Percentiles rank a stretch among this genome's conserved stretches.
These are phyloP conservation scores for Talaromyces verruculosus DNA, from an alignment of 2,329 filamentous ascomycete species.

Conservation along the genomic window DNA sequence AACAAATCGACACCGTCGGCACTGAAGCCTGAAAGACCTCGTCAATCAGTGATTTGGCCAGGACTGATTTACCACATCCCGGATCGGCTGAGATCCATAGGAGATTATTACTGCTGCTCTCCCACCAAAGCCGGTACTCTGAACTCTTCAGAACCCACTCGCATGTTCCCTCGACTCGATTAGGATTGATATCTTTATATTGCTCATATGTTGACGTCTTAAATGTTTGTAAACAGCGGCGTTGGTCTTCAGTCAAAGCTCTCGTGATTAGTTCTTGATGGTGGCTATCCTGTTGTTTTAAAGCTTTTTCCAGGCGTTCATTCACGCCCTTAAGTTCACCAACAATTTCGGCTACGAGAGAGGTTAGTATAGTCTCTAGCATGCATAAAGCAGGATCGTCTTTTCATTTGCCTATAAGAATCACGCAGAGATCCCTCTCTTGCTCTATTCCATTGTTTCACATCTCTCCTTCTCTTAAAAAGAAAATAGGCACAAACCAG, in stretches of 20 bases:
- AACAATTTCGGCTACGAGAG: no score
- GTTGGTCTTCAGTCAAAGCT: neutral
- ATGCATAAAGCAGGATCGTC: no score
- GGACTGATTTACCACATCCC: conserved; percentile 49
- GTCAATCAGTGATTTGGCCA: conserved; percentile 42
- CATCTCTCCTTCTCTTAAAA: no score
- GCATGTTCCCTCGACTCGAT: conserved; percentile 32
- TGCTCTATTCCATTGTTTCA: no score
- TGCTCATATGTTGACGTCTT: conserved; percentile 23
- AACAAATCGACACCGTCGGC: conserved; percentile 30
- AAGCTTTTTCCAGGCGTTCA: no score
- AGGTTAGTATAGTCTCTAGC: no score
- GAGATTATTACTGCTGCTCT: conserved; percentile 25
- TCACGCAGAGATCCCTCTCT: no score
- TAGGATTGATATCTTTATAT: conserved; percentile 24
- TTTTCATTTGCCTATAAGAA: no score
- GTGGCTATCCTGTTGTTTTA: neutral
- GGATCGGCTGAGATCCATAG: conserved; percentile 47
- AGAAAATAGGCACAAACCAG: no score
- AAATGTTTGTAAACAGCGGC: neutral
- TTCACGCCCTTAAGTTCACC: no score
- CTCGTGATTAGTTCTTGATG: neutral
- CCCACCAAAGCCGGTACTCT: conserved; percentile 25
- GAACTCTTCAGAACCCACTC: conserved; percentile 24
- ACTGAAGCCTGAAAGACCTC: conserved; percentile 22